Conservation (phyloP, 2,329 filamentous ascomycete species). For the Beauveria bassiana region DNA sequence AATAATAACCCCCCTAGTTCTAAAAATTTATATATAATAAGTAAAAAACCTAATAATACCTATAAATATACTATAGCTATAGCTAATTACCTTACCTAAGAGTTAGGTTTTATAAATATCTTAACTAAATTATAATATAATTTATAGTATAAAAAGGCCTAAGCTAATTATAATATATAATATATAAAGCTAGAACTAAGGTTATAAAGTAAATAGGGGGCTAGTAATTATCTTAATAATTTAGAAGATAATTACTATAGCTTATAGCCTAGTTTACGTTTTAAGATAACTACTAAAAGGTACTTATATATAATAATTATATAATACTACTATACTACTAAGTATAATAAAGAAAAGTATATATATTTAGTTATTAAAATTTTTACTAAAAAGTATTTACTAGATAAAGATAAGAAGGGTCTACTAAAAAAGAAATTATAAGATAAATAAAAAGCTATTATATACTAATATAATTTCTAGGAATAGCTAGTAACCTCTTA, state of each 20-base stretch:
- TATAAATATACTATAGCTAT: neutral
- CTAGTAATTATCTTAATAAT: no score
- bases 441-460: no score
- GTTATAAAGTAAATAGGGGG: no score
- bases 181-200: neutral
- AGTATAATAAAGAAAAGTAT: neutral
- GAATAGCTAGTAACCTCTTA: no score
- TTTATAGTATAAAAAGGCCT: neutral
- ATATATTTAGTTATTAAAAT: no score
- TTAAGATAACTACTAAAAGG: neutral
- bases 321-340: neutral
- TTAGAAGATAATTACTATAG: no score
- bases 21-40: neutral
- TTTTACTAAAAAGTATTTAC: no score
- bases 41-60: neutral
- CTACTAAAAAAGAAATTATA: no score
- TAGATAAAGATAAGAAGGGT: no score
- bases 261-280: neutral
- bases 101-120: neutral
- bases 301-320: neutral
- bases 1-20: no score
- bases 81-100: neutral
- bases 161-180: neutral
- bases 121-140: neutral
- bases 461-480: no score